Base-by-base conservation (phyloP, 176 grass and related monocot genomes). In the Triticum turgidum region DNA sequence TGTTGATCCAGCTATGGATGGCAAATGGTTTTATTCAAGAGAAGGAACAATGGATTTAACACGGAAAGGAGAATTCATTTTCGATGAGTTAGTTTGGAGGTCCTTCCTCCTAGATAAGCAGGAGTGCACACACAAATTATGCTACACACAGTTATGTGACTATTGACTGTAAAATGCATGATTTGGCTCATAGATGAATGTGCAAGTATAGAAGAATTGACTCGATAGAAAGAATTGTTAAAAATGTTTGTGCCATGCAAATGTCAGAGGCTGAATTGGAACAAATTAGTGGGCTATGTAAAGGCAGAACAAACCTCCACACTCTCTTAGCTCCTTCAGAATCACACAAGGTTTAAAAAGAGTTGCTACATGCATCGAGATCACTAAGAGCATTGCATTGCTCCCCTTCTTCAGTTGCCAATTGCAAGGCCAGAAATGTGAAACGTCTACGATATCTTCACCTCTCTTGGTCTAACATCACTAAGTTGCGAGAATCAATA, bases 81-180 rank as follows among this genome's bases (percentile, higher is more conserved):
- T 87, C 21, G 18, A 64, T 3, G 78, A 87, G 4, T 42, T 88
- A 8, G 22, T 22, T 21, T 69, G 86, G 86, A 83, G 79, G 10
- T 83, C 80, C 6, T 88, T 88, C 52, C 42, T 88, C 13, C 63
- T 78, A 21, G 63, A 86, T 69, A 47, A 59, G 8, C 29, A 2
- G 29, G 29, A 25, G 25, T 25, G 25, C 25, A 25, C 25, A 25
- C 25, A 25, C 25, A 25, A 25, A 25, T 25, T 25, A 25, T 25
- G 29, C 29, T 30, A 30, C 29, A 30, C 29, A 30, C 2, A 30
- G 0, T 39, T 13, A 37, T 47, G 17, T 14, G 7, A 7, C 3
- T 8, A 68, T 58, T 9, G 4, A 7, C 2, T 80, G 85, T 72
- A 81, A 81, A 20, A 65, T 87, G 85, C 85, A 87, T 39, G 85